Conservation (phyloP, 2,329 filamentous ascomycete species). For the Aurifilum marmelostoma region DNA sequence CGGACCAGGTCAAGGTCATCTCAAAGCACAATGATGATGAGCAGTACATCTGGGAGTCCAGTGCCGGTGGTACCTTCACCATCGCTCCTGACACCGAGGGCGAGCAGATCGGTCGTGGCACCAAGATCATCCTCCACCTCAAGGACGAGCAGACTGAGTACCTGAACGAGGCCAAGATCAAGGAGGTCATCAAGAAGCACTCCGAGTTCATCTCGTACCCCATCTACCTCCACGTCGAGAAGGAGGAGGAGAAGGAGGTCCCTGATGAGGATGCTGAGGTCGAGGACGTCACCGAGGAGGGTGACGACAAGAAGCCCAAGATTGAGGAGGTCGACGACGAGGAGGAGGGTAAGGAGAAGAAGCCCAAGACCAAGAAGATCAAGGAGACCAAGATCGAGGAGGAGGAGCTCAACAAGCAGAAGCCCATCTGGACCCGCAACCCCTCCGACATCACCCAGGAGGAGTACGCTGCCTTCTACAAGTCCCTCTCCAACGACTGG, state of each 20-base stretch:
- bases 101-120: conserved; percentile 88
- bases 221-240: conserved; percentile 99
- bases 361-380: conserved; percentile 98
- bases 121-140: conserved; percentile 97
- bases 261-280: conserved; percentile 88
- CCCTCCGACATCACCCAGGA: conserved; percentile 80
- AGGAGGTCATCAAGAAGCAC: conserved; percentile 99
- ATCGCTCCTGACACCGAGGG: conserved; percentile 89
- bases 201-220: conserved; percentile 99
- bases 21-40: conserved; percentile 99
- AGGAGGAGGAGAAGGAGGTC: conserved; percentile 99
- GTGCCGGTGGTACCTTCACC: conserved; percentile 95
- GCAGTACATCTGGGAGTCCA: conserved; percentile 99
- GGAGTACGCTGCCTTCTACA: conserved; percentile 99
- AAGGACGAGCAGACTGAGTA: conserved; percentile 99
- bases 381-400: conserved; percentile 99
- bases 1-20: conserved; percentile 91
- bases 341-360: conserved; percentile 82
- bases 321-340: conserved; percentile 90
- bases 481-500: conserved; percentile 99
- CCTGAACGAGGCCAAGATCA: conserved; percentile 98
- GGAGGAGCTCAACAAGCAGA: conserved; percentile 95
- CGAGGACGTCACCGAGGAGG: conserved; percentile 64
- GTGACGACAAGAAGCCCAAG: conserved; percentile 92
- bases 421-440: conserved; percentile 89